A percentile compares a stretch with the other conserved stretches of the same genome.
Evolutionary conservation across 163 green algal species (phyloP).

Genomic region (Scenedesmus sp.): DNA sequence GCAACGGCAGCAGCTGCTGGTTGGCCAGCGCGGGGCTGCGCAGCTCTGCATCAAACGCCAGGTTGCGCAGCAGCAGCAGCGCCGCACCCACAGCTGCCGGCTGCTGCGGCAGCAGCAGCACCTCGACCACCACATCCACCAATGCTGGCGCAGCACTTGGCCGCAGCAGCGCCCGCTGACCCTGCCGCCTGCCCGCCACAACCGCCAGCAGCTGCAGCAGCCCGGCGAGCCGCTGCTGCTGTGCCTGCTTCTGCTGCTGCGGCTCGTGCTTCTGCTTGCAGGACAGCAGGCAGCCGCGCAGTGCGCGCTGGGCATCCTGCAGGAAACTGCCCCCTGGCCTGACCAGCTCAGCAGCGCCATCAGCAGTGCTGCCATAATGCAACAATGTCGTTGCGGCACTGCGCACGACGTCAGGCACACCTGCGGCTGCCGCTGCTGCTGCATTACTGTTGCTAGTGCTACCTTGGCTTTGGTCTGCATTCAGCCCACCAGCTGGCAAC

Average conservation of each 20-base stretch:
- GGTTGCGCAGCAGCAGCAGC: conserved; percentile 73
- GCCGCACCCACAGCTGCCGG: neutral
- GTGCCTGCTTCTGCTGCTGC: conserved; percentile 22
- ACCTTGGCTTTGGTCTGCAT: neutral
- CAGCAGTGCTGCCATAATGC: conserved; percentile 34
- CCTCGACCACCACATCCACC: conserved; percentile 57
- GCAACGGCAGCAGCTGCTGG: conserved; percentile 62
- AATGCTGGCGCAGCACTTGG: conserved; percentile 54
- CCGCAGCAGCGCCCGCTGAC: conserved; percentile 62
- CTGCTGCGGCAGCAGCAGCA: conserved; percentile 37
- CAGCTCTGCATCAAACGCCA: conserved; percentile 65
- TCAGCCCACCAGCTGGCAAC: conserved; percentile 19
- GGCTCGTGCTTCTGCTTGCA: neutral
- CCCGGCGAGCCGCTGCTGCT: conserved; percentile 32
- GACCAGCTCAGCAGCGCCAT: conserved; percentile 40
- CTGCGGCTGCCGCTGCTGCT: conserved; percentile 1
- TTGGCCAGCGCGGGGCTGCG: conserved; percentile 65
- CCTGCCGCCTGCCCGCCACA: conserved; percentile 57
- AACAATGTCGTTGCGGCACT: neutral
- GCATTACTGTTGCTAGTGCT: neutral
- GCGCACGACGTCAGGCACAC: conserved; percentile 6
- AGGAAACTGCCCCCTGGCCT: conserved; percentile 26
- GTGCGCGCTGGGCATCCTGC: conserved; percentile 23
- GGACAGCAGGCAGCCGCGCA: conserved; percentile 48
- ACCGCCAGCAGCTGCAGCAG: conserved; percentile 61